A percentile compares a stretch with the other conserved stretches of the same genome.
Conservation (phyloP, 192 early-diverging fungal species). For the Chytriomyces confervae region DNA sequence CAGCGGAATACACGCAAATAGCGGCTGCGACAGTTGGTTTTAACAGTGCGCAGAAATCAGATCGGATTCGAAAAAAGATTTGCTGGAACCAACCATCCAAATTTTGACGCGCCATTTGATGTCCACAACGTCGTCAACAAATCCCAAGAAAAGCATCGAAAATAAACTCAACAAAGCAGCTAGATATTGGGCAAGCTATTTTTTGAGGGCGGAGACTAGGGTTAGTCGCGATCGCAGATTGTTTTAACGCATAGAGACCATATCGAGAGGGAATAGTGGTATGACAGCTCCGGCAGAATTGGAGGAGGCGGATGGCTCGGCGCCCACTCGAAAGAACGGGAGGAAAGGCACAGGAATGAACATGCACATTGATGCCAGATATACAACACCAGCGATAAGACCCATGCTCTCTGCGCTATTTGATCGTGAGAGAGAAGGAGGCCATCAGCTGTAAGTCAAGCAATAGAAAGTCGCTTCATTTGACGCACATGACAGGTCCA, state of each 20-base stretch:
- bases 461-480: constrained; percentile 16
- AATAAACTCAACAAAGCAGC: constrained; percentile 90
- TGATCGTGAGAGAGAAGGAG: neutral
- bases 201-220: neutral
- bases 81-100: constrained; percentile 57
- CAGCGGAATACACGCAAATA: constrained; percentile 89
- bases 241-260: constrained; percentile 49
- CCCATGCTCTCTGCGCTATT: constrained; percentile 96
- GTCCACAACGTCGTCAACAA: constrained; percentile 97
- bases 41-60: neutral
- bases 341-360: constrained; percentile 97
- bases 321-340: constrained; percentile 66
- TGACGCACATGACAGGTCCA: constrained; percentile 70
- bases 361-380: constrained; percentile 84
- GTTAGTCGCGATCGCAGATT: neutral
- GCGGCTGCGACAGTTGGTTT: constrained; percentile 53
- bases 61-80: neutral
- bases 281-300: constrained; percentile 20
- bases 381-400: constrained; percentile 83
- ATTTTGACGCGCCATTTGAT: constrained; percentile 97
- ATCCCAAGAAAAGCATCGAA: constrained; percentile 97
- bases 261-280: constrained; percentile 72
- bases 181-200: constrained; percentile 85
- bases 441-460: neutral
- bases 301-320: constrained; percentile 9